Evolutionary conservation across 2,329 filamentous ascomycete genomes (phyloP).

Genomic region (Stromatinia cepivora): DNA sequence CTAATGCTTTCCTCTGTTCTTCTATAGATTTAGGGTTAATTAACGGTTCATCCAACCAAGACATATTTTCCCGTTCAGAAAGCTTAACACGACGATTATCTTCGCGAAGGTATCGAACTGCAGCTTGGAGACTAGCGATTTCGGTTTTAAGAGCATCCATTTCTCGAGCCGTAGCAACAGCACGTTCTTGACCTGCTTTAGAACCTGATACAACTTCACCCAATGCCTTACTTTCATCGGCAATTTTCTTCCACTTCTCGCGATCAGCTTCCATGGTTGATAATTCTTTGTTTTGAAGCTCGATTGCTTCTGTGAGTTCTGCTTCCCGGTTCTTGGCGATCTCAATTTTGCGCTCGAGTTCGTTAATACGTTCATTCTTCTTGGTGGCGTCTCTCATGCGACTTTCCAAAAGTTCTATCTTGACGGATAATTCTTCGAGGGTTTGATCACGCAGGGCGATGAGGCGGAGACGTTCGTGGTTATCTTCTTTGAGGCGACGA

Average conservation of each 20-base stretch:
- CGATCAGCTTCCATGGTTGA: constrained; percentile 64
- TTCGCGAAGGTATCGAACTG: constrained; percentile 66
- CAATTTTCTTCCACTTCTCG: constrained; percentile 71
- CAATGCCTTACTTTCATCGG: constrained; percentile 60
- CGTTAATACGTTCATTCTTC: constrained; percentile 68
- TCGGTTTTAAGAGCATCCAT: constrained; percentile 71
- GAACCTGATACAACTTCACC: constrained; percentile 49
- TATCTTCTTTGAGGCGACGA: constrained; percentile 73
- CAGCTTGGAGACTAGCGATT: constrained; percentile 62
- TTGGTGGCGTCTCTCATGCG: constrained; percentile 80
- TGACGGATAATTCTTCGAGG: constrained; percentile 83
- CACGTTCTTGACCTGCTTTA: constrained; percentile 63
- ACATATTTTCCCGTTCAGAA: constrained; percentile 45
- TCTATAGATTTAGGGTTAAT: constrained; percentile 44
- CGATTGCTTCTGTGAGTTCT: constrained; percentile 62
- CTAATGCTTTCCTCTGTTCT: constrained; percentile 52
- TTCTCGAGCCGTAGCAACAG: constrained; percentile 69
- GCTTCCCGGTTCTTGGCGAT: constrained; percentile 52
- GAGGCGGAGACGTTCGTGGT: constrained; percentile 72
- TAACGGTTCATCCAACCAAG: constrained; percentile 67
- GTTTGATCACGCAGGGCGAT: constrained; percentile 76
- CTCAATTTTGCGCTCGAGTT: constrained; percentile 61
- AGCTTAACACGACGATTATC: constrained; percentile 64
- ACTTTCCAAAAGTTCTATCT: constrained; percentile 89
- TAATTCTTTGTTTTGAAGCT: constrained; percentile 67